Conservation (phyloP, 2,329 filamentous ascomycete genomes). For the Colletotrichum sp. region DNA sequence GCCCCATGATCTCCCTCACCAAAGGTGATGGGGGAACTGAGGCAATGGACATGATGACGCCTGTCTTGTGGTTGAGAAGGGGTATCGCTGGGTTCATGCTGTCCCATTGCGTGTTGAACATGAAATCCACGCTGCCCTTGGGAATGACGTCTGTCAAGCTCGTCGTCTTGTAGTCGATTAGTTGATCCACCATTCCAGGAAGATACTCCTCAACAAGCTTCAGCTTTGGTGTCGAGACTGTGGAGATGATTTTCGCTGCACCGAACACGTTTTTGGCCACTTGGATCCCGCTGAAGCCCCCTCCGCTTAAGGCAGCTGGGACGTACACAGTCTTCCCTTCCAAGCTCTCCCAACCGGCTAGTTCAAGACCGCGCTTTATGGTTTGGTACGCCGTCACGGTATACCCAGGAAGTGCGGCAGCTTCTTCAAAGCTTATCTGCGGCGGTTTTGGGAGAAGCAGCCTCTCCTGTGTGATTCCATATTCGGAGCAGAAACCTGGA, state of each 20-base stretch:
- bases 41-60: constrained; percentile 46
- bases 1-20: constrained; percentile 35
- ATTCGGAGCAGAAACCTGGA: constrained; percentile 44
- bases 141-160: constrained; percentile 41
- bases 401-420: constrained; percentile 39
- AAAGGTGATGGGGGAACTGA: constrained; percentile 37
- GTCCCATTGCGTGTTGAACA: constrained; percentile 52
- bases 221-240: constrained; percentile 58
- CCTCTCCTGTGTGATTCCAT: constrained; percentile 38
- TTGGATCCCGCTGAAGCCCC: constrained; percentile 51
- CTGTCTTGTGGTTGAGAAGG: constrained; percentile 39
- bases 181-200: constrained; percentile 50
- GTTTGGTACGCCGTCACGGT: constrained; percentile 49
- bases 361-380: constrained; percentile 42
- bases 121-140: constrained; percentile 51
- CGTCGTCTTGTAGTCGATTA: constrained; percentile 56
- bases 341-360: constrained; percentile 41
- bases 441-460: constrained; percentile 38
- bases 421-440: constrained; percentile 37
- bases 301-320: constrained; percentile 53
- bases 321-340: constrained; percentile 58
- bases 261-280: constrained; percentile 56
- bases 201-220: constrained; percentile 44
- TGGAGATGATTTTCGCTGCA: constrained; percentile 52
- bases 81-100: constrained; percentile 43